A percentile compares a stretch with the other conserved stretches of the same genome.
These are phyloP conservation scores for Sporisorium graminicola DNA, from an alignment of 1,284 basidiomycete species.

Conservation along the genomic window DNA sequence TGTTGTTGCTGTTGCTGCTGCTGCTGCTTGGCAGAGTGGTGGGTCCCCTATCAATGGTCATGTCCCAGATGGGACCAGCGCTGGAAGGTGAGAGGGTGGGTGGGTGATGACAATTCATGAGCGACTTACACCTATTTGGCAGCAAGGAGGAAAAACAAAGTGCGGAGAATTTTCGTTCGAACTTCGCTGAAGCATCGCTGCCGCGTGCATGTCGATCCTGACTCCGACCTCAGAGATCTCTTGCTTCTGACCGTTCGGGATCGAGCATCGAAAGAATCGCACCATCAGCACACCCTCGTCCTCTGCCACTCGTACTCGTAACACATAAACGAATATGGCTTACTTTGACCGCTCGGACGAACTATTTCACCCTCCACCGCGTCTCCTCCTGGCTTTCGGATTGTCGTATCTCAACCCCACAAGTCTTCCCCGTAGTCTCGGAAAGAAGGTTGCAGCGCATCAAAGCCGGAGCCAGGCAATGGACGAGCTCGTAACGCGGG, in stretches of 20 bases:
- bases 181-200: constrained; percentile 35
- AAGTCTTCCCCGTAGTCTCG: background rate
- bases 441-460: background rate
- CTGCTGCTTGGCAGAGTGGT: too few relatives aligned
- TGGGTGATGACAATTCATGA: too few relatives aligned
- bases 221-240: background rate
- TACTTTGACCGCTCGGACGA: background rate
- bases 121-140: too few relatives aligned
- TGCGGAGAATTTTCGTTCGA: constrained; percentile 44
- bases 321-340: too few relatives aligned
- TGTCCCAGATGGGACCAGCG: too few relatives aligned
- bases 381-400: too few relatives aligned
- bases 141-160: background rate
- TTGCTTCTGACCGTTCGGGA: background rate
- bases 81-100: too few relatives aligned
- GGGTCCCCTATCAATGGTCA: too few relatives aligned
- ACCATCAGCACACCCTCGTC: too few relatives aligned
- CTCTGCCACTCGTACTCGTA: too few relatives aligned
- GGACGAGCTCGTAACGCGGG: background rate
- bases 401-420: background rate
- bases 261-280: background rate
- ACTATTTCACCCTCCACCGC: background rate
- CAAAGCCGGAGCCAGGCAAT: background rate
- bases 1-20: too few relatives aligned
- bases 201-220: background rate